phyloP scores from a whole-genome alignment of 1,139 yeast species.

The Suhomyces anneliseae region DNA sequence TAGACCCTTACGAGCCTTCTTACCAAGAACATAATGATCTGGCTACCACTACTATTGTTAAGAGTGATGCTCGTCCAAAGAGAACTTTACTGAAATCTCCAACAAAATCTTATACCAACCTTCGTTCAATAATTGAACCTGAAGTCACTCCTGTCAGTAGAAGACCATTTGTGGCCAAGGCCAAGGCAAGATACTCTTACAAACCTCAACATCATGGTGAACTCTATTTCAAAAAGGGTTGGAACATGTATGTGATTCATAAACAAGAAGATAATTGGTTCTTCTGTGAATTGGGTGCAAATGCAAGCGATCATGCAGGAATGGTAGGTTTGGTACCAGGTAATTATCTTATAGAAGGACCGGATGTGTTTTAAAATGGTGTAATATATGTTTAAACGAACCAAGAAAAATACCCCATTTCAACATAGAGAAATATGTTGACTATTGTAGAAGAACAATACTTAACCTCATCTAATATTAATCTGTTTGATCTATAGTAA shows the following conservation, averaged over 20 bases:
- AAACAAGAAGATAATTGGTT: constrained; percentile 92
- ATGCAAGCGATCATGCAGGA: constrained; percentile 47
- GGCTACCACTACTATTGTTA: constrained; percentile 18
- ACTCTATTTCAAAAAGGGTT: constrained; percentile 69
- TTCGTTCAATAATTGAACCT: constrained; percentile 29
- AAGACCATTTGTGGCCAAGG: constrained; percentile 56
- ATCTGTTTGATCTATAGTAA: too few relatives aligned
- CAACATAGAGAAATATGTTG: too few relatives aligned
- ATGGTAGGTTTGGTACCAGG: constrained; percentile 78
- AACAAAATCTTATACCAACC: constrained; percentile 32
- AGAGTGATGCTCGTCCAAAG: constrained; percentile 8
- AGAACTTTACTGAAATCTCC: constrained; percentile 13
- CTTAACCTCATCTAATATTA: too few relatives aligned
- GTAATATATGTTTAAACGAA: background rate
- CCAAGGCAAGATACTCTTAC: constrained; percentile 70
- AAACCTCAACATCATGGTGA: constrained; percentile 81
- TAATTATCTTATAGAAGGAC: constrained; percentile 52
- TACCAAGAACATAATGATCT: constrained; percentile 12
- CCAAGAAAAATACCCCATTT: too few relatives aligned
- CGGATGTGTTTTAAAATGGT: constrained; percentile 11
- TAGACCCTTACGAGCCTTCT: constrained; percentile 14
- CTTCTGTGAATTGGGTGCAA: constrained; percentile 70
- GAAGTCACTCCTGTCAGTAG: constrained; percentile 40
- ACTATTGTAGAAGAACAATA: too few relatives aligned
- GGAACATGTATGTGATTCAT: constrained; percentile 65